Conservation (phyloP, 331 rosid species). For the Telfairia occidentalis region DNA sequence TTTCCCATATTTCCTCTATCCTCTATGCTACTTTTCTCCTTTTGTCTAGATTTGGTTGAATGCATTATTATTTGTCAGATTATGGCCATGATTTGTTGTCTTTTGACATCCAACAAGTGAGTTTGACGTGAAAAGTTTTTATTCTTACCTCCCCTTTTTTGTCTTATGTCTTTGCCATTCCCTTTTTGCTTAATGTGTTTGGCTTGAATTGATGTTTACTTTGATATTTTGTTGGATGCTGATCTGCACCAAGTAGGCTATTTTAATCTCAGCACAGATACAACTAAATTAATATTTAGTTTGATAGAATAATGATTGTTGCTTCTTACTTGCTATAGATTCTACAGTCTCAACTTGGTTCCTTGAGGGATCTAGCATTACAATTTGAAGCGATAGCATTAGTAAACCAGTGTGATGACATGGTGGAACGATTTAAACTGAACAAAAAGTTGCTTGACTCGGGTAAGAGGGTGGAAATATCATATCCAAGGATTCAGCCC, state of each 20-base stretch:
- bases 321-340: slow-evolving; percentile 36
- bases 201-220: neutral
- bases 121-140: neutral
- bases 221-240: neutral
- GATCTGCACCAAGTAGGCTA: neutral
- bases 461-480: slow-evolving; percentile 47
- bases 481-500: slow-evolving; percentile 44
- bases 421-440: slow-evolving; percentile 39
- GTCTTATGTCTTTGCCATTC: neutral
- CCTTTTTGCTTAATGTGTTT: neutral
- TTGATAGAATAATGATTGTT: neutral
- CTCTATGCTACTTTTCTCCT: neutral
- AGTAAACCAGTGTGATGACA: slow-evolving; percentile 76
- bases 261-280: neutral
- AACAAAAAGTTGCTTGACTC: slow-evolving; percentile 40
- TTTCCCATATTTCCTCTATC: neutral
- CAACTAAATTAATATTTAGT: neutral
- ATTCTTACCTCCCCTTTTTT: neutral
- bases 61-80: neutral
- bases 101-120: neutral
- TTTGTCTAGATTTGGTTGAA: neutral
- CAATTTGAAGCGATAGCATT: slow-evolving; percentile 63
- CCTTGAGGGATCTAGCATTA: slow-evolving; percentile 56
- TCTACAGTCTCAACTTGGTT: slow-evolving; percentile 50
- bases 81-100: neutral